phyloP scores from a whole-genome alignment of 2,329 filamentous ascomycete genomes.

The Coniella vitis region DNA sequence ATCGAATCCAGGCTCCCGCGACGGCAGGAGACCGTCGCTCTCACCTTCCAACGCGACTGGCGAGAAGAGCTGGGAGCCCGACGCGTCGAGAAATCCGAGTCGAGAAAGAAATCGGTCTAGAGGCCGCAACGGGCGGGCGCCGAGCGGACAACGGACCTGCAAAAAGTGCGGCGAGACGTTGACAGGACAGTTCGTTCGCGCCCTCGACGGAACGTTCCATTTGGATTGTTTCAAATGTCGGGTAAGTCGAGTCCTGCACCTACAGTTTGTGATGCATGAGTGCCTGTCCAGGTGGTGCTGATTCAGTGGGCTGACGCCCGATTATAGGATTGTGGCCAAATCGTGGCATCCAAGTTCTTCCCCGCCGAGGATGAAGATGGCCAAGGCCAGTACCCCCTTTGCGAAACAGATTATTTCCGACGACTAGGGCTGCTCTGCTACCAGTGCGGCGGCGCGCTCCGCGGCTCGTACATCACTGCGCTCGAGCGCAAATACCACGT shows the following conservation, averaged over 20 bases:
- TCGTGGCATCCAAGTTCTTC: slow-evolving; percentile 98
- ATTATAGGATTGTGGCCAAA: slow-evolving; percentile 83
- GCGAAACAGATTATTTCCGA: slow-evolving; percentile 96
- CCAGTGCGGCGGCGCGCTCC: slow-evolving; percentile 84
- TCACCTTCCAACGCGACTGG: slow-evolving; percentile 12
- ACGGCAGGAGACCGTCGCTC: slow-evolving; percentile 15
- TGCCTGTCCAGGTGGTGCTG: too few species aligned
- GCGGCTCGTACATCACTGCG: slow-evolving; percentile 96
- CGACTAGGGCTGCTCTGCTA: slow-evolving; percentile 85
- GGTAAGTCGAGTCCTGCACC: slow-evolving; percentile 48
- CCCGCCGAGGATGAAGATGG: slow-evolving; percentile 88
- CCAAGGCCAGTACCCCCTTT: slow-evolving; percentile 82
- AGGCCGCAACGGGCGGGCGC: slow-evolving; percentile 45
- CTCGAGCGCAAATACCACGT: slow-evolving; percentile 98
- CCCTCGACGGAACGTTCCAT: slow-evolving; percentile 89
- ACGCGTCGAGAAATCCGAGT: slow-evolving; percentile 38
- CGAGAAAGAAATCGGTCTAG: slow-evolving; percentile 52
- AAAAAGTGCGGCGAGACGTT: slow-evolving; percentile 84
- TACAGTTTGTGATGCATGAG: too few species aligned
- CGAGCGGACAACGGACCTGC: slow-evolving; percentile 59
- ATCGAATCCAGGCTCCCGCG: slow-evolving; percentile 19
- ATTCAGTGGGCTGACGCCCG: slow-evolving; percentile 2
- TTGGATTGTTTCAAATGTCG: slow-evolving; percentile 96
- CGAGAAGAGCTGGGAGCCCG: slow-evolving; percentile 17
- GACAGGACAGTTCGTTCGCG: slow-evolving; percentile 93